phyloP scores from a whole-genome alignment of 23 red algal species.

The Gracilaria gracilis region DNA sequence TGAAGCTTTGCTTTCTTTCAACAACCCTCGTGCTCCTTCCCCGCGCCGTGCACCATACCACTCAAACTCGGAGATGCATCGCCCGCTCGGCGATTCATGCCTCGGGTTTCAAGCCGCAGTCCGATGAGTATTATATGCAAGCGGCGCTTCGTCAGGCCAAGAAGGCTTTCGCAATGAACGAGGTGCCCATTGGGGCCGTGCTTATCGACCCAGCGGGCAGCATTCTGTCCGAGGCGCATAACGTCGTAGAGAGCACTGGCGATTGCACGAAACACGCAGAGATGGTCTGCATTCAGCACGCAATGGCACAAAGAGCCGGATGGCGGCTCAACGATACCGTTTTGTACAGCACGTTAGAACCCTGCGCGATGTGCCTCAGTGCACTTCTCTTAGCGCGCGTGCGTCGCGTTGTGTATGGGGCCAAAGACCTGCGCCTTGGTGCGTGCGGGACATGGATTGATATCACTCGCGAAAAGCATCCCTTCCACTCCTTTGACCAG shows the following conservation, averaged over 20 bases:
- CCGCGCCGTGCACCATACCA: neutral
- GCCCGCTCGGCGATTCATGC: neutral
- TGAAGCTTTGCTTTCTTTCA: neutral
- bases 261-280: conserved; percentile 95
- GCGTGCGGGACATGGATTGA: conserved; percentile 86
- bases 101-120: neutral
- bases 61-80: neutral
- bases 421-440: conserved; percentile 84
- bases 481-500: conserved; percentile 56
- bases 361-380: conserved; percentile 94
- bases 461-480: conserved; percentile 59
- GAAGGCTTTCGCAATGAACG: conserved; percentile 52
- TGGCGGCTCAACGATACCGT: conserved; percentile 84
- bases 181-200: conserved; percentile 96
- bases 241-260: conserved; percentile 63
- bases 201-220: conserved; percentile 56
- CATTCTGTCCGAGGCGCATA: conserved; percentile 72
- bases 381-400: conserved; percentile 84
- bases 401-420: conserved; percentile 83
- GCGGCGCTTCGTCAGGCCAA: conserved; percentile 70
- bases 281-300: conserved; percentile 81
- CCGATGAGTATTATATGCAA: conserved; percentile 84
- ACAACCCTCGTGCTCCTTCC: neutral
- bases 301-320: neutral
- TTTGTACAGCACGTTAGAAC: conserved; percentile 93